A percentile compares a stretch with the other conserved stretches of the same genome.
Evolutionary conservation across 192 early-diverging fungal genomes (phyloP).

Genomic region (Rhizophagus clarus): DNA sequence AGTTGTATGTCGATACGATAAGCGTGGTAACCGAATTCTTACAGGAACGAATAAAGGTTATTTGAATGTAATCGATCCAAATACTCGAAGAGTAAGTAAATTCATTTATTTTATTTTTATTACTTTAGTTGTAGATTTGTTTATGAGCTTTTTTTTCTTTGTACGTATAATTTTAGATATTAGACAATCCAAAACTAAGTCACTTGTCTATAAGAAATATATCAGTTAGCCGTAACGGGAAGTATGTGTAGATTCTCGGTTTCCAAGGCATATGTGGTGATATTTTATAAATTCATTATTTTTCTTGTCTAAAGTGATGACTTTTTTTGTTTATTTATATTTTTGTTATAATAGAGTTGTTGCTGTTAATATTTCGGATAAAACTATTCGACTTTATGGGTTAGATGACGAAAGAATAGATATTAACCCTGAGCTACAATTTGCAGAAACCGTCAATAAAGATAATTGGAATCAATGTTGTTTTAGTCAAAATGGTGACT

Average conservation of each 20-base stretch:
- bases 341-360: slow-evolving; percentile 58
- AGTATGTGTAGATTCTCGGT: slow-evolving; percentile 45
- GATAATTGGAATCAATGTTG: slow-evolving; percentile 87
- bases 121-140: not conserved
- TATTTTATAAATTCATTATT: not conserved
- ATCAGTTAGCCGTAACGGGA: slow-evolving; percentile 65
- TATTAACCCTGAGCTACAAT: slow-evolving; percentile 63
- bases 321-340: not conserved
- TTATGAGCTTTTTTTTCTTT: slow-evolving; percentile 21
- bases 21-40: slow-evolving; percentile 56
- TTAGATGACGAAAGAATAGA: slow-evolving; percentile 47
- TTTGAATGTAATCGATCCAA: slow-evolving; percentile 61
- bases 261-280: not conserved
- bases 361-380: slow-evolving; percentile 79
- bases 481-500: slow-evolving; percentile 89
- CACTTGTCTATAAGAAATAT: slow-evolving; percentile 60
- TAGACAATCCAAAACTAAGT: slow-evolving; percentile 39
- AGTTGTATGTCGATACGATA: slow-evolving; percentile 41
- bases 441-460: slow-evolving; percentile 88
- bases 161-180: slow-evolving; percentile 35
- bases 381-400: slow-evolving; percentile 73
- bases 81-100: slow-evolving; percentile 52
- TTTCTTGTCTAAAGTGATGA: not conserved
- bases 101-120: not conserved
- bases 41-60: slow-evolving; percentile 70